Evolutionary conservation across 2,329 filamentous ascomycete species (phyloP).

Genomic region (Sporothrix luriei): DNA sequence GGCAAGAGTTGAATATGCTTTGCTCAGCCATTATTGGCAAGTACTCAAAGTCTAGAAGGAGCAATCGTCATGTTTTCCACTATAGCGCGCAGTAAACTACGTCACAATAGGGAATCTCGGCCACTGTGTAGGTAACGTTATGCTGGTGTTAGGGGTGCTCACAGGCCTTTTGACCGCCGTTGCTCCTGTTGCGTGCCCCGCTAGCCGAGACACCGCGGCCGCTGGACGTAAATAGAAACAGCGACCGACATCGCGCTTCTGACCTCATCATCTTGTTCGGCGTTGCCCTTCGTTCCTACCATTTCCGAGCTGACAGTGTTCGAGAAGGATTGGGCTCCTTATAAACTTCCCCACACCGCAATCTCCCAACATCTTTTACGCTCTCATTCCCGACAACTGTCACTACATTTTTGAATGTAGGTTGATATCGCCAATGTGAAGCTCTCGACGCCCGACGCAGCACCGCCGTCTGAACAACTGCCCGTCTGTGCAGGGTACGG

Average conservation of each 20-base stretch:
- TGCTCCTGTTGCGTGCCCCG: slow-evolving; percentile 27
- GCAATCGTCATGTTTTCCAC: neutral
- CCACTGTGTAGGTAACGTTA: neutral
- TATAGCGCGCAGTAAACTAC: neutral
- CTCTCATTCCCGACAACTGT: neutral
- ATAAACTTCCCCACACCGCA: neutral
- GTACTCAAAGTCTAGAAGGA: neutral
- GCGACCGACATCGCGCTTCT: slow-evolving; percentile 33
- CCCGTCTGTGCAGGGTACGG: slow-evolving; percentile 11
- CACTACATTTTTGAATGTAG: neutral
- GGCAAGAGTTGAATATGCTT: neutral
- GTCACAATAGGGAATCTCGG: slow-evolving; percentile 10
- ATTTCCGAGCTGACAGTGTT: neutral
- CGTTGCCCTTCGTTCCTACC: slow-evolving; percentile 16
- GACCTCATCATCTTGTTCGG: slow-evolving; percentile 6
- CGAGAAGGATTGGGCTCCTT: neutral
- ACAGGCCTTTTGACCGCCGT: slow-evolving; percentile 26
- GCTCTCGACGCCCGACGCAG: neutral
- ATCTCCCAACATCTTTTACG: neutral
- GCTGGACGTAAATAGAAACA: slow-evolving; percentile 21
- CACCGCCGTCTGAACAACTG: slow-evolving; percentile 27
- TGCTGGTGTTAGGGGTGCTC: neutral
- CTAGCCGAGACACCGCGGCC: slow-evolving; percentile 24
- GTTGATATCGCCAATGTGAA: slow-evolving; percentile 22
- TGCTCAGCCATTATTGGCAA: neutral